Conservation (phyloP, 1,284 basidiomycete species). For the Boletus semigastroideus region DNA sequence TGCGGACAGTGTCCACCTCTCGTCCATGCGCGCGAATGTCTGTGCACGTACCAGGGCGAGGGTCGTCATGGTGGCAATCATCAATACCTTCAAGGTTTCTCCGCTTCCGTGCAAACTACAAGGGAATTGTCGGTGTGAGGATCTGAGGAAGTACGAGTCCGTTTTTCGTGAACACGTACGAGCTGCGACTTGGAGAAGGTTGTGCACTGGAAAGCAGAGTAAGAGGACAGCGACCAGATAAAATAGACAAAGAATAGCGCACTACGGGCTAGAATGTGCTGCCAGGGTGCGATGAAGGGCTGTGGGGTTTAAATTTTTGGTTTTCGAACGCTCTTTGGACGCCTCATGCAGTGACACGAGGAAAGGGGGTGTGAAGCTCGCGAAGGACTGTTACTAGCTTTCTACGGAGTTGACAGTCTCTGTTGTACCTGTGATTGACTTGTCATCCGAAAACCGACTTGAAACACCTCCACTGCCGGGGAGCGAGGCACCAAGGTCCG, state of each 20-base stretch:
- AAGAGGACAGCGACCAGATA: constrained; percentile 12
- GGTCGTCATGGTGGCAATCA: constrained; percentile 39
- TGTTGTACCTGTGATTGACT: too few species aligned
- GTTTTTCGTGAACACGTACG: constrained; percentile 34
- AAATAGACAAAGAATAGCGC: neutral
- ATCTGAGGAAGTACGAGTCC: constrained; percentile 24
- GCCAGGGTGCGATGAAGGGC: too few species aligned
- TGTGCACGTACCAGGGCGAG: constrained; percentile 38
- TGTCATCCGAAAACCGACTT: too few species aligned
- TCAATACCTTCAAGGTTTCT: constrained; percentile 39
- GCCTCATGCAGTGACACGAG: too few species aligned
- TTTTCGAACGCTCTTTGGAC: too few species aligned
- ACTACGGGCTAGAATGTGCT: constrained; percentile 1
- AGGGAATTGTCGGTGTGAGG: constrained; percentile 22
- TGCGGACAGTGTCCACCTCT: constrained; percentile 34
- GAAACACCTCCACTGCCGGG: too few species aligned
- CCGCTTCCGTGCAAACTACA: constrained; percentile 43
- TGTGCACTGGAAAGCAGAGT: constrained; percentile 8
- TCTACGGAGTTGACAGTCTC: too few species aligned
- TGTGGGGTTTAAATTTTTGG: too few species aligned
- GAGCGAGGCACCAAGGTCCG: too few species aligned
- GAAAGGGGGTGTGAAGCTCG: too few species aligned
- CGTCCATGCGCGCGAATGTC: constrained; percentile 40
- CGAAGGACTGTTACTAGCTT: too few species aligned
- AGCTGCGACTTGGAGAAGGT: neutral